Evolutionary conservation across 2,329 filamentous ascomycete species (phyloP).

Genomic region (Penicillium thymicola): DNA sequence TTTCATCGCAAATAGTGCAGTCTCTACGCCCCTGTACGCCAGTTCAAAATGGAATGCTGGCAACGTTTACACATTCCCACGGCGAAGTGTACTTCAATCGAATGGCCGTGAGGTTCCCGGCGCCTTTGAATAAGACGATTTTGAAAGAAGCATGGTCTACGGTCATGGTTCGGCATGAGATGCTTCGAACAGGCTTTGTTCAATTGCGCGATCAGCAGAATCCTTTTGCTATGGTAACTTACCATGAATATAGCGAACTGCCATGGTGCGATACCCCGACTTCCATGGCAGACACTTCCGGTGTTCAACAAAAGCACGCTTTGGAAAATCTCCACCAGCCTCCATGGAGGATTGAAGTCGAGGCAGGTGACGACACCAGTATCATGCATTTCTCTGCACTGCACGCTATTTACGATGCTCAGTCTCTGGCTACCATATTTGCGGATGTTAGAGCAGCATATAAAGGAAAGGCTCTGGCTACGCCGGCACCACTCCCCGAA

Average conservation of each 20-base stretch:
- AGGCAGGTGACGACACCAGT: slow-evolving; percentile 27
- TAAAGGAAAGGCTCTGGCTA: slow-evolving; percentile 21
- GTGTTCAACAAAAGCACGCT: slow-evolving; percentile 27
- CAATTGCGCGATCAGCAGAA: slow-evolving; percentile 57
- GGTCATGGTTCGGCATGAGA: slow-evolving; percentile 58
- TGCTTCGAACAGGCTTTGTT: slow-evolving; percentile 73
- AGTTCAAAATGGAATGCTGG: slow-evolving; percentile 75
- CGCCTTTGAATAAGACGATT: slow-evolving; percentile 33
- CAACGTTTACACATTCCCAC: slow-evolving; percentile 65
- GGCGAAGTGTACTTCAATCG: slow-evolving; percentile 75
- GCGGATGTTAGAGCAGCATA: slow-evolving; percentile 53
- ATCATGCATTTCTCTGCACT: slow-evolving; percentile 59
- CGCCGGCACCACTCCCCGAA: slow-evolving; percentile 38
- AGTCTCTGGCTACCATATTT: slow-evolving; percentile 66
- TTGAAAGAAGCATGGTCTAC: slow-evolving; percentile 60
- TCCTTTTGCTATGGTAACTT: slow-evolving; percentile 74
- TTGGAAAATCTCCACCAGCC: slow-evolving; percentile 51
- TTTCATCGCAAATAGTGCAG: slow-evolving; percentile 47
- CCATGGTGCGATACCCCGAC: slow-evolving; percentile 39
- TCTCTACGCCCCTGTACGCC: slow-evolving; percentile 72
- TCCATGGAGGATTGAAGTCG: slow-evolving; percentile 62
- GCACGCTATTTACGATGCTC: slow-evolving; percentile 83
- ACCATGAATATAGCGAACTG: slow-evolving; percentile 38
- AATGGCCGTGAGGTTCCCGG: slow-evolving; percentile 53
- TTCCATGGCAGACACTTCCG: background rate